phyloP scores from a whole-genome alignment of 345 rosid genomes.

The Melastoma malabathricum region DNA sequence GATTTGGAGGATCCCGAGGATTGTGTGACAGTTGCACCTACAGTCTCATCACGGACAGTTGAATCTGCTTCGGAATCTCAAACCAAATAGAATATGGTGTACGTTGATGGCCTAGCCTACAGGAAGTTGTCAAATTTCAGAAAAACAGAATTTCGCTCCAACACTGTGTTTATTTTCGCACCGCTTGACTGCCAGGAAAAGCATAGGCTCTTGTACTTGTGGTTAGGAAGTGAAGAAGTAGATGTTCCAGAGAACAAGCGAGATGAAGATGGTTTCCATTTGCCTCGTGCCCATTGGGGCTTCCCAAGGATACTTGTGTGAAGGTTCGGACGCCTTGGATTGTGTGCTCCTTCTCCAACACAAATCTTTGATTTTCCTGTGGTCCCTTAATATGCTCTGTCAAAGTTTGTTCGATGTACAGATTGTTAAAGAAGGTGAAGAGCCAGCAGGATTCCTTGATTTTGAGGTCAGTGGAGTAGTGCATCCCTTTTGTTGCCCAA shows the following conservation, averaged over 20 bases:
- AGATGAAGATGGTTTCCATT: constrained; percentile 37
- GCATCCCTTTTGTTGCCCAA: no score
- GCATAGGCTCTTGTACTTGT: constrained; percentile 48
- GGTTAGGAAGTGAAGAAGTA: constrained; percentile 78
- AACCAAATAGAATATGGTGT: constrained; percentile 27
- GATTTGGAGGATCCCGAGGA: constrained; percentile 11
- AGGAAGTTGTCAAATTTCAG: constrained; percentile 31
- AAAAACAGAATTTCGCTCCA: constrained; percentile 36
- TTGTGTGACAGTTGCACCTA: constrained; percentile 10
- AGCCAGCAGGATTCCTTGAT: constrained; percentile 57
- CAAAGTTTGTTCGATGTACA: constrained; percentile 12
- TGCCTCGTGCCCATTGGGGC: constrained; percentile 44
- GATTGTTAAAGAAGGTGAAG: constrained; percentile 73
- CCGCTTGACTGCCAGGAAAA: constrained; percentile 23
- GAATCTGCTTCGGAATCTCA: constrained; percentile 12
- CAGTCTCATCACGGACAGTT: constrained; percentile 10
- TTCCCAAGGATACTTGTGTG: constrained; percentile 47
- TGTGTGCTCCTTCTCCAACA: no score
- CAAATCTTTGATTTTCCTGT: no score
- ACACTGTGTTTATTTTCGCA: constrained; percentile 29
- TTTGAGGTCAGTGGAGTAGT: constrained; percentile 19
- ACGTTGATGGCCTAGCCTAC: constrained; percentile 65
- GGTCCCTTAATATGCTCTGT: no score
- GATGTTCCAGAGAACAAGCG: constrained; percentile 33
- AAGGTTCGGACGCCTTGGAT: constrained; percentile 30